Percentiles rank a stretch among this genome's conserved stretches.
phyloP scores from a whole-genome alignment of 129 eudicot genomes.

The Tagetes patula region DNA sequence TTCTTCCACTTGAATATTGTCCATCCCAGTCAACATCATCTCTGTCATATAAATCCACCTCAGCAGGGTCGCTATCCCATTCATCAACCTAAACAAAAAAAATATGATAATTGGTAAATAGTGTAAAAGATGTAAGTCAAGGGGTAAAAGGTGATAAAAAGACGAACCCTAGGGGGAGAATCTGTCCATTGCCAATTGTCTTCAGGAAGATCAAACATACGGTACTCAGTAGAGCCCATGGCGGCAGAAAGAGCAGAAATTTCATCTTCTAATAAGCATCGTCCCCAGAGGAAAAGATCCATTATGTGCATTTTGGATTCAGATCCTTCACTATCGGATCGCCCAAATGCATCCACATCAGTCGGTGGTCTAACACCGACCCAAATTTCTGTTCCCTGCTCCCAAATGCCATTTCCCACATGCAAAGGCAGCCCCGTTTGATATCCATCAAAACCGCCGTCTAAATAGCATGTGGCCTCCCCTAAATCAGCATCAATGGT shows the following conservation, averaged over 20 bases:
- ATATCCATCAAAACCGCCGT: constrained; percentile 91
- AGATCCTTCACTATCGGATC: constrained; percentile 94
- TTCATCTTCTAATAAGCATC: constrained; percentile 92
- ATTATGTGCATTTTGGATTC: constrained; percentile 93
- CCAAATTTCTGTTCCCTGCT: constrained; percentile 93
- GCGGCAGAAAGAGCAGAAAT: constrained; percentile 74
- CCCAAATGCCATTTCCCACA: constrained; percentile 72
- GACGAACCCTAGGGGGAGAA: constrained; percentile 89
- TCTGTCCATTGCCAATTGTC: constrained; percentile 98
- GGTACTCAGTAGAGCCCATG: constrained; percentile 68
- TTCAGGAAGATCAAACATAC: constrained; percentile 68
- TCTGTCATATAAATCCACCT: constrained; percentile 89
- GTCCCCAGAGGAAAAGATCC: constrained; percentile 98
- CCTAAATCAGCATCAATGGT: constrained; percentile 93
- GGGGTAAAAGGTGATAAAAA: constrained; percentile 8
- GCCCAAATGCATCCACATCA: constrained; percentile 88
- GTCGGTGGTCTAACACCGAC: constrained; percentile 87
- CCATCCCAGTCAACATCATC: constrained; percentile 99
- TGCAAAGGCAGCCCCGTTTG: constrained; percentile 73
- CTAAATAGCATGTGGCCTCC: constrained; percentile 88
- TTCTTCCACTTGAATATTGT: constrained; percentile 96
- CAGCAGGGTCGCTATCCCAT: constrained; percentile 99
- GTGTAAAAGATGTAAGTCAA: not conserved
- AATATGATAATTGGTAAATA: not conserved
- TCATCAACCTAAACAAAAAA: constrained; percentile 66